Evolutionary conservation across 441 rosid genomes (phyloP).

Genomic region (Omphalea diandra): DNA sequence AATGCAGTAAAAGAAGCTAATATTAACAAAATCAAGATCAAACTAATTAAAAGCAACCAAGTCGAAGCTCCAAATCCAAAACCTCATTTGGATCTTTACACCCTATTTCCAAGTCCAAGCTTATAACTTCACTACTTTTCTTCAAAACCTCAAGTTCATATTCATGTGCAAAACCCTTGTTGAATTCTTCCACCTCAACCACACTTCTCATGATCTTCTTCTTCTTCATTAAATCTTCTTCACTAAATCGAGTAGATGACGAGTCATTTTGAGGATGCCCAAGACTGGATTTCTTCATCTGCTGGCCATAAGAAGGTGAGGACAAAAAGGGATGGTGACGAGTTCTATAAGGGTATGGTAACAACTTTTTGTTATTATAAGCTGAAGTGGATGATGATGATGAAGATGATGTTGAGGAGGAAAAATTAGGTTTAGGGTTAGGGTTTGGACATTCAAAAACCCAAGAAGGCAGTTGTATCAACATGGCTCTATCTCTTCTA

Average conservation of each 20-base stretch:
- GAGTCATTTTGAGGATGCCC: slow-evolving; percentile 1
- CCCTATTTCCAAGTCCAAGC: slow-evolving; percentile 40
- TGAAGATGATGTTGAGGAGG: slow-evolving; percentile 23
- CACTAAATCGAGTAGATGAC: slow-evolving; percentile 11
- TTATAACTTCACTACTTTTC: slow-evolving; percentile 19
- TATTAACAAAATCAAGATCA: not conserved
- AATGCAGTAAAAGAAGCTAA: not conserved
- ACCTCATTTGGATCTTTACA: slow-evolving; percentile 37
- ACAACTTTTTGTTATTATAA: not conserved
- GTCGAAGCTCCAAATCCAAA: slow-evolving; percentile 51
- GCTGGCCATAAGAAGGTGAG: slow-evolving; percentile 13
- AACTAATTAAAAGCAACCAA: slow-evolving; percentile 28
- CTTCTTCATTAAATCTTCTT: slow-evolving; percentile 24
- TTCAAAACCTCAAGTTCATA: slow-evolving; percentile 19
- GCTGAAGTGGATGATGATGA: slow-evolving; percentile 1
- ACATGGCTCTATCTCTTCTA: slow-evolving; percentile 78
- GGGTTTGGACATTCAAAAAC: slow-evolving; percentile 39
- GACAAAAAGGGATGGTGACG: slow-evolving; percentile 15
- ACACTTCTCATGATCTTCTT: slow-evolving; percentile 8
- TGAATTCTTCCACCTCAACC: slow-evolving; percentile 23
- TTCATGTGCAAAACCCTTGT: slow-evolving; percentile 12
- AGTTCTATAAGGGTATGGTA: slow-evolving; percentile 1
- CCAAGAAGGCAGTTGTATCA: slow-evolving; percentile 60
- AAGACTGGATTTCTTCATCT: slow-evolving; percentile 15
- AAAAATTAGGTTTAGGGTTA: slow-evolving; percentile 25